A percentile compares a stretch with the other conserved stretches of the same genome.
Conservation (phyloP, 768 basidiomycete species). For the Psilocybe cyanescens region DNA sequence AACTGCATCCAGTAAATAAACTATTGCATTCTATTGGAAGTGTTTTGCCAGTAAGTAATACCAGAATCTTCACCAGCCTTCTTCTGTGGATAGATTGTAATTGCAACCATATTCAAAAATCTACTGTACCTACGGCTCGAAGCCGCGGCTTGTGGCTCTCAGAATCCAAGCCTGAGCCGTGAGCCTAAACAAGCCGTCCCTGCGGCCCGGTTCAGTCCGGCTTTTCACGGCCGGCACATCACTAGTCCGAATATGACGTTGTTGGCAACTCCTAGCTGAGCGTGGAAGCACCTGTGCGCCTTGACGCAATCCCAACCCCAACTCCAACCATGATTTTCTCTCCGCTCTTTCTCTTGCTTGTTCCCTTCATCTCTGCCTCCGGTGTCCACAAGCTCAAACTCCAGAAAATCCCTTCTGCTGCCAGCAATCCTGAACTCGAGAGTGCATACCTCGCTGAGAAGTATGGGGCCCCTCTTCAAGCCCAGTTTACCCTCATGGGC, state of each 20-base stretch:
- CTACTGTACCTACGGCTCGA: too few relatives aligned
- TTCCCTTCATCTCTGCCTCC: slow-evolving; percentile 55
- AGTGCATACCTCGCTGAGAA: slow-evolving; percentile 92
- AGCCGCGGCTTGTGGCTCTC: too few relatives aligned
- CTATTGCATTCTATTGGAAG: too few relatives aligned
- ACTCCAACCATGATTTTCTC: slow-evolving; percentile 47
- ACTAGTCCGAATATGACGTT: slow-evolving; percentile 25
- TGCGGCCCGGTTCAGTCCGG: too few relatives aligned
- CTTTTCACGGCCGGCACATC: too few relatives aligned
- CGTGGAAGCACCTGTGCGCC: background rate
- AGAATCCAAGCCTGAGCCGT: too few relatives aligned
- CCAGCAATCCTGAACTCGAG: slow-evolving; percentile 68
- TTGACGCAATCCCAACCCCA: slow-evolving; percentile 16
- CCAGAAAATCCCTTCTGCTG: slow-evolving; percentile 74
- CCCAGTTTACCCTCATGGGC: slow-evolving; percentile 68
- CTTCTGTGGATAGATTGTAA: too few relatives aligned
- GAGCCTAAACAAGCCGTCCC: too few relatives aligned
- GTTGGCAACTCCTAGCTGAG: slow-evolving; percentile 15
- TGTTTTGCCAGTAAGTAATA: too few relatives aligned
- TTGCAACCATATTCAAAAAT: too few relatives aligned
- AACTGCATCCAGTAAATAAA: too few relatives aligned
- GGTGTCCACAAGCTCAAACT: slow-evolving; percentile 87
- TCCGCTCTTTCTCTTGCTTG: slow-evolving; percentile 43
- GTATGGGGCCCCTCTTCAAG: slow-evolving; percentile 64
- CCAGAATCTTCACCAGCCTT: too few relatives aligned